A percentile compares a stretch with the other conserved stretches of the same genome.
Evolutionary conservation across 1,284 basidiomycete species (phyloP).

Genomic region (Rhodotorula sp.): DNA sequence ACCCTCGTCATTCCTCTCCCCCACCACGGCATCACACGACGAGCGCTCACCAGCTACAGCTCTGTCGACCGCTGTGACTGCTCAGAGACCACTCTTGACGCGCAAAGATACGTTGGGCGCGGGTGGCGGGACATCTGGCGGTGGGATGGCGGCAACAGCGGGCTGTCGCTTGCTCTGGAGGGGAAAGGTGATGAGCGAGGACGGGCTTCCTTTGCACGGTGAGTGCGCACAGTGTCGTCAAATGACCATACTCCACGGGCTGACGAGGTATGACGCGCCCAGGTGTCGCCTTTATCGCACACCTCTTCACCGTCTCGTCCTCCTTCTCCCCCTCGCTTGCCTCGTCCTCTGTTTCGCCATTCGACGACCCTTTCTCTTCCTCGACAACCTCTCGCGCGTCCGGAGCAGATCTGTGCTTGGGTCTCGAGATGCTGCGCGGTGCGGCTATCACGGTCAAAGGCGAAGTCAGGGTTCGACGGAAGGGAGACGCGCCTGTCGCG

Average conservation of each 20-base stretch:
- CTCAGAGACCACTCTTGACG: background rate
- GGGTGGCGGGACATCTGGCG: too few species aligned
- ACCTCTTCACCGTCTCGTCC: conserved; percentile 37
- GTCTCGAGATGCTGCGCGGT: conserved; percentile 37
- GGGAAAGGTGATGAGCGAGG: conserved; percentile 9
- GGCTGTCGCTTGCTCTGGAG: conserved; percentile 33
- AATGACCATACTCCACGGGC: background rate
- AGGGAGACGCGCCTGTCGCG: background rate
- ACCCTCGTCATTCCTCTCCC: too few species aligned
- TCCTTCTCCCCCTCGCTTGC: conserved; percentile 4
- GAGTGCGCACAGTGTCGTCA: background rate
- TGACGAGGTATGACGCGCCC: background rate
- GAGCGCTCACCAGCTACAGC: background rate
- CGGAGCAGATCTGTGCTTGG: conserved; percentile 39
- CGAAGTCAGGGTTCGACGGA: background rate
- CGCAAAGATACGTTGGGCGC: background rate
- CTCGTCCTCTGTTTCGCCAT: conserved; percentile 22
- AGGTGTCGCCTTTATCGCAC: conserved; percentile 40
- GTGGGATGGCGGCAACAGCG: background rate
- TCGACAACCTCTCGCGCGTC: conserved; percentile 4
- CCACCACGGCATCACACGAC: too few species aligned
- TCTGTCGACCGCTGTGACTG: background rate
- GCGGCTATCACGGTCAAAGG: conserved; percentile 13
- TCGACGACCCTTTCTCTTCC: conserved; percentile 40
- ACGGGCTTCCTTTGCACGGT: conserved; percentile 16